Conservation (phyloP, 1,139 yeast species). For the Kodamaea arcana region DNA sequence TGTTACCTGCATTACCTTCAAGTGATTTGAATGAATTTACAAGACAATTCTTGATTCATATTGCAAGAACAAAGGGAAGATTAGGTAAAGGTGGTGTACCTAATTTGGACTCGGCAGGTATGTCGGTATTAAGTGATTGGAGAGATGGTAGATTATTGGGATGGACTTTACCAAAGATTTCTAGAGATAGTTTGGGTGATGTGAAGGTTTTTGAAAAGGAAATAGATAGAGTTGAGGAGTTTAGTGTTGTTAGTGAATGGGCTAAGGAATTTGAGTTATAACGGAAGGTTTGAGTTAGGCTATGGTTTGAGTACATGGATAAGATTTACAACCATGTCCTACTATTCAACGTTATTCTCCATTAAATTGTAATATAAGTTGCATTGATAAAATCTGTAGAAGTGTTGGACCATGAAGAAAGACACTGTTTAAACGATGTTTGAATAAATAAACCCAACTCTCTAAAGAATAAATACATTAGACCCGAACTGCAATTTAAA, state of each 20-base stretch:
- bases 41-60: conserved; percentile 83
- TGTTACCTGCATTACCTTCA: conserved; percentile 76
- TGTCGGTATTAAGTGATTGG: conserved; percentile 87
- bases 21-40: conserved; percentile 61
- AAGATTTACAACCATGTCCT: too few relatives aligned
- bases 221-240: conserved; percentile 60
- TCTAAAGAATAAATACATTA: too few relatives aligned
- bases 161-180: conserved; percentile 81
- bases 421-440: too few relatives aligned
- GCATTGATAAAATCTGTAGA: too few relatives aligned
- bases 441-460: too few relatives aligned
- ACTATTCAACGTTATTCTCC: too few relatives aligned
- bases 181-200: conserved; percentile 34
- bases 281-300: too few relatives aligned
- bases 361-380: too few relatives aligned
- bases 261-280: conserved; percentile 91
- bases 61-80: conserved; percentile 91
- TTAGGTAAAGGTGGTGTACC: conserved; percentile 92
- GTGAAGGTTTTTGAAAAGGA: conserved; percentile 44
- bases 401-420: too few relatives aligned
- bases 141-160: conserved; percentile 93
- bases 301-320: too few relatives aligned
- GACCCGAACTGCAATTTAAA: too few relatives aligned
- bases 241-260: conserved; percentile 86
- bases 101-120: conserved; percentile 80